Base-by-base conservation (phyloP, 139 green algal genomes). In the Yamagishiella unicocca region DNA sequence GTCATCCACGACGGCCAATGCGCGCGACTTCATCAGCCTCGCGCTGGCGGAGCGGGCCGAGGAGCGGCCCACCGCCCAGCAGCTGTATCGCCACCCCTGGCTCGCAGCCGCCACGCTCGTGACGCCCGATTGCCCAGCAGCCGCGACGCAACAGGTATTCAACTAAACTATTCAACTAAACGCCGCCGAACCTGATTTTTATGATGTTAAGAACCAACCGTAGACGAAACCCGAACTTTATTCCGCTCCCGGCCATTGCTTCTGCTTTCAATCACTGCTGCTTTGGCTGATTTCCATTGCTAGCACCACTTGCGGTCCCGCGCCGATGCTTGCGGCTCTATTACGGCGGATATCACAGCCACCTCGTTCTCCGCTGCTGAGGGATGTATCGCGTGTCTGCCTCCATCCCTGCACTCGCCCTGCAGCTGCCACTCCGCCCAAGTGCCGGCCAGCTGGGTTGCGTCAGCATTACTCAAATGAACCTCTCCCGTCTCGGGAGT, bases 21-120 rank as follows among this genome's bases (percentile, higher is more conserved):
- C 82, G 14, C 66, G 37, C 0, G 82, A 71, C 24, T 87, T 87
- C 82, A 77, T 87, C 1, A 5, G 35, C 27, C n/a, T 31, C 17
- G 82, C 82, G 25, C 68, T 87, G 35, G 67, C 67, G 8, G 46
- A 62, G 43, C 2, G 35, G 24, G 35, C 82, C 25, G 82, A 50
- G 35, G 82, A 87, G 14, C 67, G 82, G 0, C 82, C 82, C 46
- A 81, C 82, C 1, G 33, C 67, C 9, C 25, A 35, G 24, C 46
- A 80, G 67, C 82, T 87, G 35, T 25, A 19, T 1, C 40, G 25
- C 35, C 50, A 72, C 67, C 67, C 82, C 4, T 87, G 82, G 82
- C 31, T 87, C 43, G 76, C 77, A 38, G 55, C 42, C 6, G 74
- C 43, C 72, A n/a, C 22, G 46, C 46, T 25, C 50, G 17, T 22